These are phyloP conservation scores for Alternaria brassicicola DNA, from an alignment of 2,329 filamentous ascomycete genomes.

Conservation along the genomic window DNA sequence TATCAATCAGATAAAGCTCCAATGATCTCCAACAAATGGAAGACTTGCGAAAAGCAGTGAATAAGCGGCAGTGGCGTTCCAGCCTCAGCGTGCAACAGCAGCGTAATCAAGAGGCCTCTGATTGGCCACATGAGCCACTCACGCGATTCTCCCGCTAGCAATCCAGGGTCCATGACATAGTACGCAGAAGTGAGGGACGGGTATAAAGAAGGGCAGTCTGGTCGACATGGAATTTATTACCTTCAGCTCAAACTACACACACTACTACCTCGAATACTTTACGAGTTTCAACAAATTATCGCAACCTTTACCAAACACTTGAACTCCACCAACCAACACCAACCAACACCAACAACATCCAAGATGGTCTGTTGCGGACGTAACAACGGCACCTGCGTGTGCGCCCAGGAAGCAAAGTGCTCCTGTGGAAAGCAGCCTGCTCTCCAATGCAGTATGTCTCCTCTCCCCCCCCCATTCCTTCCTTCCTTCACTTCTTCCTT, in stretches of 20 bases:
- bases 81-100: slow-evolving; percentile 18
- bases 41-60: slow-evolving; percentile 23
- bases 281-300: slow-evolving; percentile 4
- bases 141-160: slow-evolving; percentile 25
- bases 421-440: slow-evolving; percentile 90
- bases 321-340: slow-evolving; percentile 4
- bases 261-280: neutral
- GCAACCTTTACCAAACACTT: neutral
- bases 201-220: slow-evolving; percentile 30
- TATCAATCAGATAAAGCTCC: slow-evolving; percentile 17
- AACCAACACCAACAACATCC: too few species aligned
- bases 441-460: slow-evolving; percentile 70
- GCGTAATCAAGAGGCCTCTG: slow-evolving; percentile 40
- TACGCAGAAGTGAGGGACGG: slow-evolving; percentile 12
- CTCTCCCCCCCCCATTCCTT: slow-evolving; percentile 10
- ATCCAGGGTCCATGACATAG: slow-evolving; percentile 26
- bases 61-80: slow-evolving; percentile 32
- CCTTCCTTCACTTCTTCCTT: neutral
- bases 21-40: slow-evolving; percentile 29
- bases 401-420: slow-evolving; percentile 69
- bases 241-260: neutral
- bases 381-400: slow-evolving; percentile 62
- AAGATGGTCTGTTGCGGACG: slow-evolving; percentile 65
- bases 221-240: neutral
- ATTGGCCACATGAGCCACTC: slow-evolving; percentile 33